A percentile compares a stretch with the other conserved stretches of the same genome.
Conservation (phyloP, 805 yeast genomes). For the Candida namnaoensis region DNA sequence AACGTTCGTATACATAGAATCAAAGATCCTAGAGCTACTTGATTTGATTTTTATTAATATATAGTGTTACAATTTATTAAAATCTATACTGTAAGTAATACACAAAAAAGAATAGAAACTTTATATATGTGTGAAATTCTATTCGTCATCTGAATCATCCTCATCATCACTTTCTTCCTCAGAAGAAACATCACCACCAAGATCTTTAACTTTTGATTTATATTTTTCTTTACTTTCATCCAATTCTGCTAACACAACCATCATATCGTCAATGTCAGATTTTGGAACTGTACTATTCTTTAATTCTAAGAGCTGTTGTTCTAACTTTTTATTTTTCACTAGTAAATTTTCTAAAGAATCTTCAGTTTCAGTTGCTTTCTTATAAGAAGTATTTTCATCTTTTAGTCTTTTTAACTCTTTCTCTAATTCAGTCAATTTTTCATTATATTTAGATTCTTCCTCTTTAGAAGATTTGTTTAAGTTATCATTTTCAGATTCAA, state of each 20-base stretch:
- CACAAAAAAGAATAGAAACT: too few species aligned
- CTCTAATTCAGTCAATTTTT: neutral
- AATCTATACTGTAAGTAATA: too few species aligned
- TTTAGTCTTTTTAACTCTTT: neutral
- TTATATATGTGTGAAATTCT: neutral
- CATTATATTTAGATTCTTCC: slow-evolving; percentile 2
- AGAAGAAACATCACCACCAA: slow-evolving; percentile 58
- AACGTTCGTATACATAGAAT: slow-evolving; percentile 61
- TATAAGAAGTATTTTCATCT: slow-evolving; percentile 1
- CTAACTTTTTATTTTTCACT: slow-evolving; percentile 14
- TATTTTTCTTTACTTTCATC: slow-evolving; percentile 60
- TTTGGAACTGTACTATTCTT: slow-evolving; percentile 28
- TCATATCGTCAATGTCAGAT: slow-evolving; percentile 61
- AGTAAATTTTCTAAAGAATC: slow-evolving; percentile 4
- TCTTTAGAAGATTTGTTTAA: neutral
- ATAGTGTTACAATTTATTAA: too few species aligned
- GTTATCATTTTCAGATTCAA: neutral
- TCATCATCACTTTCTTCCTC: slow-evolving; percentile 67
- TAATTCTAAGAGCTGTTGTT: slow-evolving; percentile 7
- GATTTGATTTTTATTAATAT: neutral
- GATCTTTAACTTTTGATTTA: slow-evolving; percentile 36
- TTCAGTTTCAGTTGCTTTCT: slow-evolving; percentile 1
- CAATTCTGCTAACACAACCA: slow-evolving; percentile 68
- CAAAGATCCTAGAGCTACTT: slow-evolving; percentile 25
- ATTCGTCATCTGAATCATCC: slow-evolving; percentile 30